Evolutionary conservation across 1,284 basidiomycete species (phyloP), one percentile per base, ranked within the genome.

Genomic region (Cryptococcus sp.): DNA sequence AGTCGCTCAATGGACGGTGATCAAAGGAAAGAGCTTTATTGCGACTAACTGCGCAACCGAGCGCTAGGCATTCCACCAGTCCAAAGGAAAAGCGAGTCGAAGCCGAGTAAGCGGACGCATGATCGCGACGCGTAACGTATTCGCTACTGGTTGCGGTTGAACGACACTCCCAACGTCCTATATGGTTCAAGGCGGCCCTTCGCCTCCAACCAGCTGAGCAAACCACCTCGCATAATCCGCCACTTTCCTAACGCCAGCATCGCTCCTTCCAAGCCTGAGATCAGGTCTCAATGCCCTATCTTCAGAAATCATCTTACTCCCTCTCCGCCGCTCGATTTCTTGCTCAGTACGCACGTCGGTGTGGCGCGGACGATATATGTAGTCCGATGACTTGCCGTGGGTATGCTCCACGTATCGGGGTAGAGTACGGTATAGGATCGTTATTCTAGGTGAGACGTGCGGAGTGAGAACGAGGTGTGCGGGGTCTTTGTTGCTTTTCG

Each of bases 351-450:
- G 22, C 42, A 25, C 22, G 2, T 10, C 13, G 10, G 13, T n/a
- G 19, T 23, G 46, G 15, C 46, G 52, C 17, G 22, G 49, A 15
- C 61, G 58, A 45, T 68, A 66, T 10, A 64, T 56, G 40, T 72
- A 74, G 57, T 74, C 69, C 15, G 25, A 56, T 13, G 30, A 35
- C 10, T 13, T 35, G 30, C 30, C 30, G 0, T 25, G 47, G 8
- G 59, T 20, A 0, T 64, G 47, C 2, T 52, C 41, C 35, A 43
- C 39, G 41, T 69, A 71, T 1, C 72, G 55, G 0, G 73, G 71
- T n/a, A 73, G 45, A 1, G 72, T 75, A 1, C 75, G 70, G 54
- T 69, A 77, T n/a, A 74, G 58, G 25, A 73, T 60, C 0, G 61
- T 62, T 0, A 67, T 55, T 38, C 52, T 58, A 0, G 72, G 66